Evolutionary conservation across 2,329 filamentous ascomycete genomes (phyloP), one percentile per base, ranked within the genome.

Genomic region (Cordyceps cateniannulata): DNA sequence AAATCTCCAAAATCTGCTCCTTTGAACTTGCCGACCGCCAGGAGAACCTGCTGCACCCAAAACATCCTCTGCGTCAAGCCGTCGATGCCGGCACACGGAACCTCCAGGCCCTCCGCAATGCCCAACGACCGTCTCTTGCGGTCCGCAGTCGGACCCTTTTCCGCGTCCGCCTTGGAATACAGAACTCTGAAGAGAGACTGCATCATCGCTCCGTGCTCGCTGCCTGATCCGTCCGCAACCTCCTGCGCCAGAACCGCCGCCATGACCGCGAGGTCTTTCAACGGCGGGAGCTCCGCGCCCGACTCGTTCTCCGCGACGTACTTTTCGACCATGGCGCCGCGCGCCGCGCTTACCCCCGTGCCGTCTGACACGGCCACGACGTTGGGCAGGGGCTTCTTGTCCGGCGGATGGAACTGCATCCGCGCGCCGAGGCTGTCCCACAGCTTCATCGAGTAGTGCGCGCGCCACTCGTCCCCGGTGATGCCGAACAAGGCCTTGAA

Each of bases 341-440:
- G 55, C 12, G 55, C 55, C 12, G 45, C 55, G 8, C n/a, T 18
- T 3, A 50, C 44, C 0, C 67, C 56, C 3, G 65, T 52, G 6
- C 62, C 63, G 3, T 62, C 66, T 8, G 56, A 24, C 0, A 68
- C 65, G 0, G 68, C 64, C 14, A 68, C 12, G 2, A 50, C 38
- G 14, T 69, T 72, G 0, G 70, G 70, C 0, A 72, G 62, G 4
- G 69, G 48, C 42, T 70, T 71, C 45, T 64, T 62, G 29, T 72
- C 68, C 0, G 71, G 68, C 1, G 64, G 64, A 2, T 63, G 62
- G 7, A 72, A 71, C 22, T 38, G n/a, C 65, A 69, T 69, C 6
- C 70, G 62, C 3, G 69, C 69, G 0, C 62, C 24, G 2, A 73
- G 62, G 14, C 69, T 63, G 0, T 71, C 61, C 71, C 71, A 73